Evolutionary conservation across 73 alveolate species (phyloP).

Genomic region (Paraurostyla sp.): DNA sequence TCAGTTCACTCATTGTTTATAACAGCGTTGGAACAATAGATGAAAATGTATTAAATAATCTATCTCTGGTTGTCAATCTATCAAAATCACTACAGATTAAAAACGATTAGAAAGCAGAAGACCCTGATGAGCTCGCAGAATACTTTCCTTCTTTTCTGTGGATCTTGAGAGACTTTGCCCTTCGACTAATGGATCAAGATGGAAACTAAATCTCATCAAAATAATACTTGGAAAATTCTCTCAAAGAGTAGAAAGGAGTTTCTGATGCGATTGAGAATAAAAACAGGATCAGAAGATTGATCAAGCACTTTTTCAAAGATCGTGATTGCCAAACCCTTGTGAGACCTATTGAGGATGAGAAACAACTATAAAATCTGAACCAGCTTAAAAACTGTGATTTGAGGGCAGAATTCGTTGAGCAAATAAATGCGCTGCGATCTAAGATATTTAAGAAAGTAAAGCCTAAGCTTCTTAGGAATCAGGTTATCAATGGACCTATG

Average conservation of each 20-base stretch:
- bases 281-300: constrained; percentile 79
- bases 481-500: constrained; percentile 84
- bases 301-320: constrained; percentile 78
- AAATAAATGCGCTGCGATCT: constrained; percentile 72
- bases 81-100: constrained; percentile 79
- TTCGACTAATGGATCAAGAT: constrained; percentile 88
- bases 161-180: constrained; percentile 96
- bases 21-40: constrained; percentile 91
- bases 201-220: constrained; percentile 87
- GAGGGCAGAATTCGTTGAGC: constrained; percentile 85
- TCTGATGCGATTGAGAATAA: constrained; percentile 82
- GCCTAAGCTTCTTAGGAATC: constrained; percentile 82
- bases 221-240: constrained; percentile 91
- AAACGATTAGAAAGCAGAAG: constrained; percentile 69
- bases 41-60: constrained; percentile 82
- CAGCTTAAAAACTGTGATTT: constrained; percentile 64
- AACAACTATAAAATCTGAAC: constrained; percentile 75
- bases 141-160: constrained; percentile 94
- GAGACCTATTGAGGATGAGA: constrained; percentile 82
- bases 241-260: constrained; percentile 82
- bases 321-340: constrained; percentile 86
- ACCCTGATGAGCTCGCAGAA: constrained; percentile 87
- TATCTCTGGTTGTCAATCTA: constrained; percentile 82
- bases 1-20: constrained; percentile 85
- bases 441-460: constrained; percentile 82